Conservation (phyloP, 2,329 filamentous ascomycete species). For the Magnaporthiopsis rhizophila region DNA sequence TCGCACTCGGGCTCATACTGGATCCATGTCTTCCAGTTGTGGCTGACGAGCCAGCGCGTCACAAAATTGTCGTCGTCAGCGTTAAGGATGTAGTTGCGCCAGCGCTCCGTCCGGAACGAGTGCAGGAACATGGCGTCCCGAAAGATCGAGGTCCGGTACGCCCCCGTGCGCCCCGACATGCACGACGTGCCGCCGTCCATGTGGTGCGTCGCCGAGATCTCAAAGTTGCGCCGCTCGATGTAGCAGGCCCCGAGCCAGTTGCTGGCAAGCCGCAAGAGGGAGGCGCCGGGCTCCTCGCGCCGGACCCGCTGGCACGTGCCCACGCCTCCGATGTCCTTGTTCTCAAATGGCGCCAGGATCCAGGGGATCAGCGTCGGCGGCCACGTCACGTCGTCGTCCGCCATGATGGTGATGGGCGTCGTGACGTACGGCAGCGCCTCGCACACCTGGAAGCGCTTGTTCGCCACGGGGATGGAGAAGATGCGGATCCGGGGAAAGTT, state of each 20-base stretch:
- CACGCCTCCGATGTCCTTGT: slow-evolving; percentile 75
- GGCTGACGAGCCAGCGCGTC: slow-evolving; percentile 87
- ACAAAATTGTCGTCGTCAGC: slow-evolving; percentile 98
- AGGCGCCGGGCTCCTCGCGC: slow-evolving; percentile 53
- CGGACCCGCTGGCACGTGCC: slow-evolving; percentile 84
- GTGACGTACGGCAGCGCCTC: slow-evolving; percentile 78
- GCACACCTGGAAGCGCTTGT: slow-evolving; percentile 92
- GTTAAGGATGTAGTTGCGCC: slow-evolving; percentile 82
- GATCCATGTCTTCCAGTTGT: slow-evolving; percentile 90
- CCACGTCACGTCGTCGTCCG: slow-evolving; percentile 94
- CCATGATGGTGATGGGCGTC: slow-evolving; percentile 82
- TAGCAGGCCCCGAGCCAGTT: slow-evolving; percentile 90
- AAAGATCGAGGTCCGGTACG: slow-evolving; percentile 83
- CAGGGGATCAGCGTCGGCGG: slow-evolving; percentile 77
- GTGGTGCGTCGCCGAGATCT: slow-evolving; percentile 91
- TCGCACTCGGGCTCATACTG: slow-evolving; percentile 89
- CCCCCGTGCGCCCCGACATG: slow-evolving; percentile 88
- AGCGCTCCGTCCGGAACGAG: slow-evolving; percentile 86
- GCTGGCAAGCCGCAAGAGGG: slow-evolving; percentile 56
- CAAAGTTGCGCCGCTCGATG: slow-evolving; percentile 89
- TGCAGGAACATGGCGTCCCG: slow-evolving; percentile 78
- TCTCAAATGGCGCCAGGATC: slow-evolving; percentile 89
- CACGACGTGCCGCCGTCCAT: slow-evolving; percentile 95
- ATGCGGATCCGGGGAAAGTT: slow-evolving; percentile 58
- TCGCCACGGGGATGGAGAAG: slow-evolving; percentile 73